Base-by-base conservation (phyloP, 176 grass and related monocot genomes). In the Oryza rufipogon region DNA sequence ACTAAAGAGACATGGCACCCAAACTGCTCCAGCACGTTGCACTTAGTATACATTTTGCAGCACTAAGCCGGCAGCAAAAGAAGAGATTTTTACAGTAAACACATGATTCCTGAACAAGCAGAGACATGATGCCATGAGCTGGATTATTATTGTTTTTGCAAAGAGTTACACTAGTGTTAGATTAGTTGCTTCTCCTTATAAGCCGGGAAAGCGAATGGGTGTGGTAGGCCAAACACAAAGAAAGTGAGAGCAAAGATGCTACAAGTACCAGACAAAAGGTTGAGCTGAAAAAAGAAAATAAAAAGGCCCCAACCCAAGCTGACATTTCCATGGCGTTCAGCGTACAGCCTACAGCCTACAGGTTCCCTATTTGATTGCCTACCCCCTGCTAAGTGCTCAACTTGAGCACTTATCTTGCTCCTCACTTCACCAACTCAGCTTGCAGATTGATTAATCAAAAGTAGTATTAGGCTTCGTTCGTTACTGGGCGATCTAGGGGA, bases 181-280 rank as follows among this genome's bases (percentile, higher is more conserved):
- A 75, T 69, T 76, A 70, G 70, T 68, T 52, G 83, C 4, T 71
- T 72, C 52, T 89, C 83, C 83, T 85, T 36, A 77, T 46, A 86
- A 90, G 11, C 54, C 78, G 83, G 66, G 83, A 86, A 90, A 89
- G 83, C 9, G 73, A 73, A 39, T 63, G 58, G 8, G 39, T 9
- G 34, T 9, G 34, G 34, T 70, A 80, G 87, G 82, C 87, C 71
- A 81, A 54, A 33, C 83, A 63, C 71, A 71, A 51, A 71, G 77
- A 61, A 72, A 52, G 66, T 46, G 83, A 86, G 81, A 89, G 78
- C 78, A 77, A 77, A 89, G 83, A 86, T 86, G 66, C 73, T 86
- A 86, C 28, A 9, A 22, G 60, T 82, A 86, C 28, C 9, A 22
- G 60, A 86, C 45, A 72, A 82, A 86, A 77, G 77, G 56, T 81